phyloP scores from a whole-genome alignment of 352 stramenopile genomes.

The Globisporangium heterothallicum region DNA sequence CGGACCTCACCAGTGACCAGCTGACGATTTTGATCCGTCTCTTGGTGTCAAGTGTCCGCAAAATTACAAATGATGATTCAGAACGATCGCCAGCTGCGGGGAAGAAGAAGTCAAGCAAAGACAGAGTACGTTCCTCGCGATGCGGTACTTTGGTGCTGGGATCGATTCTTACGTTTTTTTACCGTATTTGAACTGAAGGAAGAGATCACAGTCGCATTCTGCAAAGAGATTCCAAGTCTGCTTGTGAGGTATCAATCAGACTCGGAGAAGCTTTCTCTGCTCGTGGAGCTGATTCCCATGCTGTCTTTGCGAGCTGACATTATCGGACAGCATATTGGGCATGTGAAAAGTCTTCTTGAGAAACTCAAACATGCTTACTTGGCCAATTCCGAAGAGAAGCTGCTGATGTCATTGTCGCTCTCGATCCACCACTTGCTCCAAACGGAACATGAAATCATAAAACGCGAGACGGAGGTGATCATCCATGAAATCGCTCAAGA shows the following conservation, averaged over 20 bases:
- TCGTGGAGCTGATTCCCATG: constrained; percentile 75
- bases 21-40: constrained; percentile 75
- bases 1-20: constrained; percentile 72
- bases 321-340: constrained; percentile 55
- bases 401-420: constrained; percentile 61
- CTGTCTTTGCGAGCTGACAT: constrained; percentile 54
- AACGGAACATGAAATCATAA: constrained; percentile 70
- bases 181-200: constrained; percentile 26
- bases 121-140: constrained; percentile 35
- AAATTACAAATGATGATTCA: constrained; percentile 32
- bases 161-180: not conserved
- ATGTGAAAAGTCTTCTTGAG: constrained; percentile 69
- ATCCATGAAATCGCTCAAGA: constrained; percentile 68
- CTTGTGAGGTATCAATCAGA: constrained; percentile 77
- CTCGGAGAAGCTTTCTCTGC: constrained; percentile 64
- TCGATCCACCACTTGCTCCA: constrained; percentile 67
- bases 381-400: constrained; percentile 56
- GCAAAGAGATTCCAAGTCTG: constrained; percentile 73
- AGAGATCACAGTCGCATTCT: constrained; percentile 75
- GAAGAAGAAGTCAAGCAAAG: constrained; percentile 48
- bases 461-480: constrained; percentile 72
- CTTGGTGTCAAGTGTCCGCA: constrained; percentile 61
- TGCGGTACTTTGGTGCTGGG: constrained; percentile 1
- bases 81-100: constrained; percentile 19
- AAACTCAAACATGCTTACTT: constrained; percentile 73